A percentile compares a stretch with the other conserved stretches of the same genome.
Evolutionary conservation across 768 basidiomycete species (phyloP).

Genomic region (Russula vinacea): DNA sequence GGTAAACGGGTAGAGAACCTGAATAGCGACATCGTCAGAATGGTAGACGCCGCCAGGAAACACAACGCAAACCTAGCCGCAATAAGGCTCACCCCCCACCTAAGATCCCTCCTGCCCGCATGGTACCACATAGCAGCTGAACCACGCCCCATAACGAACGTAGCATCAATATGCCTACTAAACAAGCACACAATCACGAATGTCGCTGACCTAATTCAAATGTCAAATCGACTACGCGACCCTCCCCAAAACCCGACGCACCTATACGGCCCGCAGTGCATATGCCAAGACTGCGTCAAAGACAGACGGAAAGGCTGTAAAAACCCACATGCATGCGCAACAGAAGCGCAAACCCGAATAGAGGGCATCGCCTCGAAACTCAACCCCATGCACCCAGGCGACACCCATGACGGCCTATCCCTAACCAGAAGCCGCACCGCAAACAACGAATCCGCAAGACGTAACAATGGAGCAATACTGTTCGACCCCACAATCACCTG

Average conservation of each 20-base stretch:
- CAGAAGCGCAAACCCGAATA: not conserved
- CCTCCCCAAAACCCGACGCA: not conserved
- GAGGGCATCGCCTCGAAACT: not conserved
- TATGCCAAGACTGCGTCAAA: not conserved
- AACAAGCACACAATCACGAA: not conserved
- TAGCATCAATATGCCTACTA: not conserved
- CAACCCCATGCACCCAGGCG: not conserved
- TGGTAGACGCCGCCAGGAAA: conserved; percentile 18
- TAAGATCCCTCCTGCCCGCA: conserved; percentile 13
- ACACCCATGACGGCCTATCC: not conserved
- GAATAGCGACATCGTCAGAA: not conserved
- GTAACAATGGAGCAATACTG: not conserved
- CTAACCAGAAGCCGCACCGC: not conserved
- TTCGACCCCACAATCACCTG: not conserved
- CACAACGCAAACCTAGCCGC: conserved; percentile 8
- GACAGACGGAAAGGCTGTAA: not conserved
- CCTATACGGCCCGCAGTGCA: not conserved
- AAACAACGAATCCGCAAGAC: not conserved
- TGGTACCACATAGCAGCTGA: conserved; percentile 21
- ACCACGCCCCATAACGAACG: not conserved
- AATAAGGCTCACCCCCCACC: not conserved
- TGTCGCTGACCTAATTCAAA: not conserved
- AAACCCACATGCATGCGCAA: not conserved
- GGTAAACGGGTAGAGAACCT: not conserved
- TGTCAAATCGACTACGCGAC: not conserved